Conservation (phyloP, 148 eudicot genomes). For the Silene latifolia region DNA sequence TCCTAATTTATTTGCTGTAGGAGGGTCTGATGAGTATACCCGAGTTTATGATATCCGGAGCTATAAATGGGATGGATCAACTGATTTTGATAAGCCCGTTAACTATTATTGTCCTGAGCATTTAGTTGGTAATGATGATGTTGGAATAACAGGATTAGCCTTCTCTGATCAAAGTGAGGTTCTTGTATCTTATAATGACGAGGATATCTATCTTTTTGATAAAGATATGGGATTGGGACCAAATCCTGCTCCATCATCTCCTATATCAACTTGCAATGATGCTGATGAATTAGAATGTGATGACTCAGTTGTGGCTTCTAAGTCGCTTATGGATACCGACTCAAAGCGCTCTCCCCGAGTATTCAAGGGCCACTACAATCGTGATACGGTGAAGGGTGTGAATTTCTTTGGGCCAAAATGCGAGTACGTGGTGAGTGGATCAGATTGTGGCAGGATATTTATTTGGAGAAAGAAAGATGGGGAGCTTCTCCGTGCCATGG, state of each 20-base stretch:
- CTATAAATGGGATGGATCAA: slow-evolving; percentile 62
- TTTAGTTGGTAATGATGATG: slow-evolving; percentile 56
- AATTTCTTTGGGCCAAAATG: slow-evolving; percentile 80
- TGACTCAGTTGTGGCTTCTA: slow-evolving; percentile 25
- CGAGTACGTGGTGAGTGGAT: slow-evolving; percentile 90
- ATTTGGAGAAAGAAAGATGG: slow-evolving; percentile 83
- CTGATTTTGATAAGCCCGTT: slow-evolving; percentile 71
- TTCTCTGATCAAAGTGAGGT: slow-evolving; percentile 87
- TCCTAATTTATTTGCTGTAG: slow-evolving; percentile 79
- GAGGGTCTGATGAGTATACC: slow-evolving; percentile 78
- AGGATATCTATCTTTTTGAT: slow-evolving; percentile 69
- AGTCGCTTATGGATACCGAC: slow-evolving; percentile 31
- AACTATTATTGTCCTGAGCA: slow-evolving; percentile 76
- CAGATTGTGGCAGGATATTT: slow-evolving; percentile 93
- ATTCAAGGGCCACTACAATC: slow-evolving; percentile 75
- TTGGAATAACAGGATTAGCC: slow-evolving; percentile 81
- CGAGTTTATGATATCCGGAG: slow-evolving; percentile 85
- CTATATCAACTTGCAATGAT: slow-evolving; percentile 33
- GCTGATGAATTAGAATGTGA: slow-evolving; percentile 30
- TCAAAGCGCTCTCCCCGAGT: slow-evolving; percentile 48
- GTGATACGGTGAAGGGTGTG: slow-evolving; percentile 79
- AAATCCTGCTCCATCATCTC: slow-evolving; percentile 43
- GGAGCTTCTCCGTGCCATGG: slow-evolving; percentile 82
- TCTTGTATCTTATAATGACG: slow-evolving; percentile 74
- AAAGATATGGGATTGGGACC: slow-evolving; percentile 77